phyloP scores from a whole-genome alignment of 2,329 filamentous ascomycete genomes.

The Passalora sequoiae region DNA sequence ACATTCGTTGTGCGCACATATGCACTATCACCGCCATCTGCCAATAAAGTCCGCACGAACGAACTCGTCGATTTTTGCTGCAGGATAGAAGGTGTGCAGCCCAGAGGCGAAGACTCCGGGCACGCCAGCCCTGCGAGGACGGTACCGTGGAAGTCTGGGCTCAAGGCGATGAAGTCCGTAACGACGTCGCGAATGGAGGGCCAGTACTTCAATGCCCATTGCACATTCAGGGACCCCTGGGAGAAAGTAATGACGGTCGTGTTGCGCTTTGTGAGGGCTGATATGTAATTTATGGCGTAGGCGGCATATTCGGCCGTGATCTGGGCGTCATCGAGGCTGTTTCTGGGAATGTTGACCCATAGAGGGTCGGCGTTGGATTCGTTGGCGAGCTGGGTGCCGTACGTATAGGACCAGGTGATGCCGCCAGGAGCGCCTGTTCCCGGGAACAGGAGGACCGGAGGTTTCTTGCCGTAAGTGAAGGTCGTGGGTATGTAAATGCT shows the following conservation, averaged over 20 bases:
- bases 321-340: slow-evolving; percentile 47
- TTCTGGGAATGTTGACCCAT: slow-evolving; percentile 52
- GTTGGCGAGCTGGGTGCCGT: slow-evolving; percentile 46
- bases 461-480: slow-evolving; percentile 45
- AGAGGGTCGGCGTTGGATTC: slow-evolving; percentile 46
- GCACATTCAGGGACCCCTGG: slow-evolving; percentile 51
- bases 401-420: slow-evolving; percentile 43
- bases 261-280: slow-evolving; percentile 36
- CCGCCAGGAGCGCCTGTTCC: slow-evolving; percentile 50
- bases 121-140: slow-evolving; percentile 35
- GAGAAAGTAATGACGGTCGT: slow-evolving; percentile 51
- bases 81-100: slow-evolving; percentile 37
- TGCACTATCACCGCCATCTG: slow-evolving; percentile 46
- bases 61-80: slow-evolving; percentile 46
- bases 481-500: slow-evolving; percentile 49
- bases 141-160: slow-evolving; percentile 51
- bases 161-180: slow-evolving; percentile 50
- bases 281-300: slow-evolving; percentile 56
- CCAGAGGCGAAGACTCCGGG: slow-evolving; percentile 19
- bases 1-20: slow-evolving; percentile 54
- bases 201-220: slow-evolving; percentile 58
- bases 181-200: slow-evolving; percentile 44
- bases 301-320: slow-evolving; percentile 52
- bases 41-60: slow-evolving; percentile 42
- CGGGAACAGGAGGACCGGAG: slow-evolving; percentile 51